Percentiles rank a stretch among this genome's conserved stretches.
Conservation (phyloP, 345 rosid genomes). For the Boechera stricta region DNA sequence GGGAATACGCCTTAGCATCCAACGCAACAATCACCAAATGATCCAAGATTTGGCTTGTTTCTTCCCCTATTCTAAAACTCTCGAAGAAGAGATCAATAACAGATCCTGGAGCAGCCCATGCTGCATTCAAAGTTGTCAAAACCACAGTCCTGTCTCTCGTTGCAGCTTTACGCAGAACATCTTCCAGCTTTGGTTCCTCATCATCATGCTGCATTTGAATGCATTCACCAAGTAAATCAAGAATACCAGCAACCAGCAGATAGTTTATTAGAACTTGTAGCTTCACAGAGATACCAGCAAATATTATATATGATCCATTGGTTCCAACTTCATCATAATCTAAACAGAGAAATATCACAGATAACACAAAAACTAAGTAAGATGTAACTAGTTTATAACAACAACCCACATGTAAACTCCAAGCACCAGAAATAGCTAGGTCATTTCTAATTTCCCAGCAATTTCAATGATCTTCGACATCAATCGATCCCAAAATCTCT, state of each 20-base stretch:
- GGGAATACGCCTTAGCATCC: constrained; percentile 66
- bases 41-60: constrained; percentile 61
- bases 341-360: background rate
- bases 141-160: constrained; percentile 67
- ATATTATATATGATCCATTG: background rate
- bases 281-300: background rate
- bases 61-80: constrained; percentile 73
- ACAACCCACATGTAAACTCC: constrained; percentile 6
- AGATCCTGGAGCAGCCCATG: constrained; percentile 75
- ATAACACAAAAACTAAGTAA: background rate
- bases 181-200: constrained; percentile 56
- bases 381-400: background rate
- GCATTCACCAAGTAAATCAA: background rate
- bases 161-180: constrained; percentile 64
- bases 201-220: constrained; percentile 12
- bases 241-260: background rate
- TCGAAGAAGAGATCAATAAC: constrained; percentile 72
- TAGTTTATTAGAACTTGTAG: background rate
- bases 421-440: background rate
- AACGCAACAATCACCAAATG: constrained; percentile 79
- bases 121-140: constrained; percentile 77
- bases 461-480: background rate
- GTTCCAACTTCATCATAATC: background rate
- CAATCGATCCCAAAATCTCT: constrained; percentile 7
- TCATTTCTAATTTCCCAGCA: background rate